Conservation (phyloP, 139 green algal genomes). For the Mesostigma viride region DNA sequence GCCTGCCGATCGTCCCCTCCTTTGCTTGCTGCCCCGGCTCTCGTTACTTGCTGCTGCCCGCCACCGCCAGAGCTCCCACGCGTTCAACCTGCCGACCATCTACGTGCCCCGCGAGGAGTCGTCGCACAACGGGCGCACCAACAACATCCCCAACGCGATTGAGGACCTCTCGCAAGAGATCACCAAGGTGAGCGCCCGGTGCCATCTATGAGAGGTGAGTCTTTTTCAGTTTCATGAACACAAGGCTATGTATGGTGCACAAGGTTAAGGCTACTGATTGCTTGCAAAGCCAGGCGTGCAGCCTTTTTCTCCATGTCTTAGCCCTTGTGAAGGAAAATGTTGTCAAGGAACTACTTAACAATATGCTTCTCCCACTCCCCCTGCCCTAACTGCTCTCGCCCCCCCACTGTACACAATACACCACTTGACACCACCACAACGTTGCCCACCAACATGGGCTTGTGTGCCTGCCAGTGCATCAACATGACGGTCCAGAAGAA, state of each 20-base stretch:
- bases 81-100: constrained; percentile 52
- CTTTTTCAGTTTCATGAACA: no score
- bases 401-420: no score
- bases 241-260: no score
- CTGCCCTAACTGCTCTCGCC: no score
- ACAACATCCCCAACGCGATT: constrained; percentile 52
- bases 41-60: not conserved
- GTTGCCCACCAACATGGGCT: no score
- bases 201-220: no score
- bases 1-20: no score
- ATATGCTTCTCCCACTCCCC: no score
- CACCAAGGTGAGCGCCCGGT: constrained; percentile 47
- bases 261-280: not conserved
- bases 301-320: not conserved
- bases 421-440: no score
- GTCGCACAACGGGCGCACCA: no score
- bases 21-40: not conserved
- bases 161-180: constrained; percentile 52
- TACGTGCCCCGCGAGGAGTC: constrained; percentile 32
- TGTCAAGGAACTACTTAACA: not conserved
- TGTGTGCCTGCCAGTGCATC: constrained; percentile 25
- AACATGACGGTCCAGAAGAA: constrained; percentile 53
- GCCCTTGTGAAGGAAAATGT: not conserved
- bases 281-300: not conserved
- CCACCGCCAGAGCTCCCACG: constrained; percentile 44